Conservation (phyloP, 2,329 filamentous ascomycete species). For the Corniculantispora saksenae region DNA sequence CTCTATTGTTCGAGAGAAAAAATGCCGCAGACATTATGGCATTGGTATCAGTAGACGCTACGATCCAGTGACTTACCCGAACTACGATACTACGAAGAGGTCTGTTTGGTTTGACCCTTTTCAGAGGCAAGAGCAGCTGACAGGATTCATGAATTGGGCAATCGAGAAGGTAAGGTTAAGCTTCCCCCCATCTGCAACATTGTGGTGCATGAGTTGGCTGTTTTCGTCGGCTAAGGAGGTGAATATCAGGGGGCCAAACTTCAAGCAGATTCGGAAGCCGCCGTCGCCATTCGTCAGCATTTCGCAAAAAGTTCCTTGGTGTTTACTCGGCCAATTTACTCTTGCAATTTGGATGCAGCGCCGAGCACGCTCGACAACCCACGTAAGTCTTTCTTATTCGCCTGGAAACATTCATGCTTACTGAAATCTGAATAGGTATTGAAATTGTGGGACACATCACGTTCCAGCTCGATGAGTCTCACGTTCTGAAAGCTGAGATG, state of each 20-base stretch:
- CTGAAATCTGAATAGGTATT: neutral
- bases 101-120: neutral
- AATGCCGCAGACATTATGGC: conserved; percentile 19
- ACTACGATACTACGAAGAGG: neutral
- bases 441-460: neutral
- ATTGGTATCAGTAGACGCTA: neutral
- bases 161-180: too few relatives aligned
- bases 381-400: too few relatives aligned
- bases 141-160: too few relatives aligned
- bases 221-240: too few relatives aligned
- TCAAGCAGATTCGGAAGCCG: too few relatives aligned
- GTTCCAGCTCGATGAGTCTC: neutral
- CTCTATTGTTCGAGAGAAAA: conserved; percentile 19
- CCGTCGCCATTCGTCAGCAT: too few relatives aligned
- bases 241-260: too few relatives aligned
- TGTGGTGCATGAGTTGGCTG: too few relatives aligned
- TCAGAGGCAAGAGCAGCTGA: too few relatives aligned
- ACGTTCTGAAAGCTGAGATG: neutral
- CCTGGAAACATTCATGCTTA: too few relatives aligned
- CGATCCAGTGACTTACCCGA: fast-evolving
- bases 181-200: too few relatives aligned
- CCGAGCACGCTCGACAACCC: neutral
- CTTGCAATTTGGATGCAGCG: neutral
- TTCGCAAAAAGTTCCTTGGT: too few relatives aligned
- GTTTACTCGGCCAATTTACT: neutral